Evolutionary conservation across 225 moss, liverwort and hornwort species (phyloP).

Genomic region (Takakia lepidozioides): DNA sequence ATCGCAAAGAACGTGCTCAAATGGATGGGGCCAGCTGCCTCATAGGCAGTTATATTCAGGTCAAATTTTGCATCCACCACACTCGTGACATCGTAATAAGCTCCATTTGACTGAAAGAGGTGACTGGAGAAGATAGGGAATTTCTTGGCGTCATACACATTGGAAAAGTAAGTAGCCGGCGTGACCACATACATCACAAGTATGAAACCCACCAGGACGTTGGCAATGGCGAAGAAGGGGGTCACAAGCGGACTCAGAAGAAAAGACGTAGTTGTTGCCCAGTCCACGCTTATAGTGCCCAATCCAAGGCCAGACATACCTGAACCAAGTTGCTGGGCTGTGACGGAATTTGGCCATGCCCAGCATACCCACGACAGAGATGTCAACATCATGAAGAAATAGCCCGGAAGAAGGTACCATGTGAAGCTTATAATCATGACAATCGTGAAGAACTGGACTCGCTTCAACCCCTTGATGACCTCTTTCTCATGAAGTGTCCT

Average conservation of each 20-base stretch:
- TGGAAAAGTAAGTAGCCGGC: slow-evolving; percentile 42
- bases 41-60: slow-evolving; percentile 41
- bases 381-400: slow-evolving; percentile 45
- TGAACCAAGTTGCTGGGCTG: slow-evolving; percentile 60
- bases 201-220: slow-evolving; percentile 44
- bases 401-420: slow-evolving; percentile 59
- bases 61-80: slow-evolving; percentile 31
- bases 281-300: slow-evolving; percentile 55
- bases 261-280: slow-evolving; percentile 48
- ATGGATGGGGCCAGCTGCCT: slow-evolving; percentile 37
- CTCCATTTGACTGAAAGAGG: slow-evolving; percentile 33
- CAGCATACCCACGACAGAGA: slow-evolving; percentile 60
- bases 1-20: slow-evolving; percentile 57
- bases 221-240: slow-evolving; percentile 51
- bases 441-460: slow-evolving; percentile 49
- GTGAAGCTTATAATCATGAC: slow-evolving; percentile 37
- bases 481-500: slow-evolving; percentile 57
- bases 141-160: slow-evolving; percentile 31
- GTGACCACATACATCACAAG: slow-evolving; percentile 43
- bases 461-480: slow-evolving; percentile 36
- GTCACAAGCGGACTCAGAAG: slow-evolving; percentile 49
- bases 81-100: slow-evolving; percentile 22
- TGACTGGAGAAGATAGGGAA: slow-evolving; percentile 62
- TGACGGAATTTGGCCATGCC: slow-evolving; percentile 45
- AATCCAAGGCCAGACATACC: slow-evolving; percentile 56